A percentile compares a stretch with the other conserved stretches of the same genome.
Conservation (phyloP, 371 early-diverging fungal species). For the Lichtheimia corymbifera region DNA sequence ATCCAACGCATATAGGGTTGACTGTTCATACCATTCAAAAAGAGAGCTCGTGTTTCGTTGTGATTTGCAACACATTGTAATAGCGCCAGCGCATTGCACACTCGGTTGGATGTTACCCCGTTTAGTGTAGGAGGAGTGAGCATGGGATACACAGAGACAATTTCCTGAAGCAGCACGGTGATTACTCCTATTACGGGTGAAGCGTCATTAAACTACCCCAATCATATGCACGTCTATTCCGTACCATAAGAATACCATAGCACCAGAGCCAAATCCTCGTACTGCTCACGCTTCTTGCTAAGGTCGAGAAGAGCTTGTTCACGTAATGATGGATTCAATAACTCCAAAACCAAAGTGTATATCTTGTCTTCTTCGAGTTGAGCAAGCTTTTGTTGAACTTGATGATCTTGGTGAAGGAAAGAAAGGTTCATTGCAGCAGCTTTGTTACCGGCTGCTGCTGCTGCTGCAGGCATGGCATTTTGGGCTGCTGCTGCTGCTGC, state of each 20-base stretch:
- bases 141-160: slow-evolving; percentile 90
- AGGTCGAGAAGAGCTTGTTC: slow-evolving; percentile 92
- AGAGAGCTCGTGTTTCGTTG: slow-evolving; percentile 84
- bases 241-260: slow-evolving; percentile 96
- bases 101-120: slow-evolving; percentile 89
- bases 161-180: slow-evolving; percentile 93
- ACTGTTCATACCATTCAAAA: slow-evolving; percentile 70
- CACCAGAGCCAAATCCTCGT: slow-evolving; percentile 91
- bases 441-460: slow-evolving; percentile 15
- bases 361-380: slow-evolving; percentile 79
- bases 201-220: not conserved
- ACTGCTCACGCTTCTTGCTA: slow-evolving; percentile 91
- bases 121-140: slow-evolving; percentile 87
- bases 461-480: slow-evolving; percentile 8
- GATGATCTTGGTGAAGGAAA: slow-evolving; percentile 20
- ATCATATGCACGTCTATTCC: slow-evolving; percentile 6
- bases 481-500: slow-evolving; percentile 17
- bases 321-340: slow-evolving; percentile 75
- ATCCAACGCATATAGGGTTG: not conserved
- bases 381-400: slow-evolving; percentile 46
- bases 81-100: slow-evolving; percentile 95
- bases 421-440: slow-evolving; percentile 18
- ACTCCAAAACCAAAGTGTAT: slow-evolving; percentile 85
- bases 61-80: slow-evolving; percentile 96
- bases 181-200: slow-evolving; percentile 72